phyloP scores from a whole-genome alignment of 139 green algal species.

The Dunaliella primolecta region DNA sequence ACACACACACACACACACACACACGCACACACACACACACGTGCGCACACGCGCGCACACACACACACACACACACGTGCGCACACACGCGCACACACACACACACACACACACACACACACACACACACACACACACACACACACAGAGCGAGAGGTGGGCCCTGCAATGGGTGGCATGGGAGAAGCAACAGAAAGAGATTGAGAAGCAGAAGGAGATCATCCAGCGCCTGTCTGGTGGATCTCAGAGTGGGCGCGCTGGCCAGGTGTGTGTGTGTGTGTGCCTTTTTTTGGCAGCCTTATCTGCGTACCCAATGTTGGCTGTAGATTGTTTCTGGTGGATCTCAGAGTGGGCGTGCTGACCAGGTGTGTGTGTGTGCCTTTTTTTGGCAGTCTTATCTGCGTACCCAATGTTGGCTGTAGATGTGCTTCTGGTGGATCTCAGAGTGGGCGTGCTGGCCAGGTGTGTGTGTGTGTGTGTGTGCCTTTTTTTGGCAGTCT shows the following conservation, averaged over 20 bases:
- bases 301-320: too few species aligned
- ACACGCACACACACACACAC: background rate
- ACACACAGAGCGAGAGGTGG: conserved; percentile 58
- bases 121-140: background rate
- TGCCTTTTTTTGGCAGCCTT: too few species aligned
- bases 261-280: too few species aligned
- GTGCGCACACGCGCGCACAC: background rate
- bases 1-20: background rate
- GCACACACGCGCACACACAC: background rate
- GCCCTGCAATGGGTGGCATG: conserved; percentile 81
- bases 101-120: background rate
- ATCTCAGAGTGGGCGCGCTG: conserved; percentile 52
- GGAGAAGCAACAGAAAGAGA: conserved; percentile 98
- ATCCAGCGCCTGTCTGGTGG: conserved; percentile 51
- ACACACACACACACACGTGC: background rate
- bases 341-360: too few species aligned
- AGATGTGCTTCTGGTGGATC: too few species aligned
- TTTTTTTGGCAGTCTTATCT: too few species aligned
- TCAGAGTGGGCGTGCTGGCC: too few species aligned
- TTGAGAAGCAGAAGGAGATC: conserved; percentile 64
- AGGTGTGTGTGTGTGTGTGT: too few species aligned
- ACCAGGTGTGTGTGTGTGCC: too few species aligned
- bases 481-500: too few species aligned
- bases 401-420: too few species aligned
- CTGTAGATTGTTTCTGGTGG: too few species aligned